These are phyloP conservation scores for Tilletia horrida DNA, from an alignment of 1,284 basidiomycete genomes.

Conservation along the genomic window DNA sequence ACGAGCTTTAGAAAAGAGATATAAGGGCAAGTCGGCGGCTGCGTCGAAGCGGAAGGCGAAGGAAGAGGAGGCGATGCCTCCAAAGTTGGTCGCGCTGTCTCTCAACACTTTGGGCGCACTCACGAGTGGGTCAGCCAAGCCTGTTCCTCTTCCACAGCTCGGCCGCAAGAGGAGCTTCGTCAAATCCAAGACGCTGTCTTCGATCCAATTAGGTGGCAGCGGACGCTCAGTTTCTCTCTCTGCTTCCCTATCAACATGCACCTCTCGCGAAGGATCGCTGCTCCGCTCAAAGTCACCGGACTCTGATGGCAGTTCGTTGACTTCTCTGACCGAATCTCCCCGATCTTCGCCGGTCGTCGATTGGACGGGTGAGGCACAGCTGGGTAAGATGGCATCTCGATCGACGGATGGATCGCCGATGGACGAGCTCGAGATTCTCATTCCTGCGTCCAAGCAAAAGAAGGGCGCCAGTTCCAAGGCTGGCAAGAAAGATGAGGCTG, in stretches of 20 bases:
- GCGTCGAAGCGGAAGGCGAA: background rate
- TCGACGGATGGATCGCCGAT: no score
- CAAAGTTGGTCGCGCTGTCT: background rate
- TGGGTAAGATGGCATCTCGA: no score
- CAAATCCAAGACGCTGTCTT: constrained; percentile 4
- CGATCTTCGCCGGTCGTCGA: no score
- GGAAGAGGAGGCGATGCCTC: constrained; percentile 4
- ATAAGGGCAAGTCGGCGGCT: background rate
- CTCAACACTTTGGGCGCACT: background rate
- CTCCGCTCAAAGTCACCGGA: no score
- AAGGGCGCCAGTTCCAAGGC: background rate
- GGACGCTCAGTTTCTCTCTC: background rate
- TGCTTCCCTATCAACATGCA: background rate
- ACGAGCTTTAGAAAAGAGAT: background rate
- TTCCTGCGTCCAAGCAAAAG: background rate
- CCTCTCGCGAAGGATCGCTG: background rate
- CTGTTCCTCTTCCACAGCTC: background rate
- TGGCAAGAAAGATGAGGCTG: background rate
- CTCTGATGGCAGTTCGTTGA: no score
- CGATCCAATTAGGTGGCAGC: background rate
- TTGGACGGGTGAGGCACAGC: no score
- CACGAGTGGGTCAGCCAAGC: background rate
- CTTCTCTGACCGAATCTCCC: no score
- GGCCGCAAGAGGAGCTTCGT: constrained; percentile 17
- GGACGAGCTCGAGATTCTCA: background rate